A percentile compares a stretch with the other conserved stretches of the same genome.
phyloP scores from a whole-genome alignment of 2,329 filamentous ascomycete genomes.

The Phyllosticta capitalensis region DNA sequence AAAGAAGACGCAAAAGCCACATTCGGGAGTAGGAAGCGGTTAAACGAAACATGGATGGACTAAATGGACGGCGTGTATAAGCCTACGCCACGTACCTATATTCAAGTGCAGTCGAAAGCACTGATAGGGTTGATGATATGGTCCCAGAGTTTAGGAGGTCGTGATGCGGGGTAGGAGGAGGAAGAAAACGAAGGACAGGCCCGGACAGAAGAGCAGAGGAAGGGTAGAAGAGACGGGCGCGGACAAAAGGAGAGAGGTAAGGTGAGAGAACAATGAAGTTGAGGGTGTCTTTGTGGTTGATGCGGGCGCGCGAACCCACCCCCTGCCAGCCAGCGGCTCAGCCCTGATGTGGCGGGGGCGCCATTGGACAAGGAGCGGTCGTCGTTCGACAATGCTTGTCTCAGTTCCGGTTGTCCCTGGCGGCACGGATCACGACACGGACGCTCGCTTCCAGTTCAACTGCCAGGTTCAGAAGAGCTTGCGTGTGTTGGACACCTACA shows the following conservation, averaged over 20 bases:
- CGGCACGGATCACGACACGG: background rate
- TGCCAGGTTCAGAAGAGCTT: background rate
- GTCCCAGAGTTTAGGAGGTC: background rate
- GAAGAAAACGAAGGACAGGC: background rate
- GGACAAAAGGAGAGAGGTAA: background rate
- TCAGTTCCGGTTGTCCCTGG: background rate
- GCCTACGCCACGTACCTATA: background rate
- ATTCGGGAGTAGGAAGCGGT: background rate
- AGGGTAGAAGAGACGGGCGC: background rate
- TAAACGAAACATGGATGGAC: background rate
- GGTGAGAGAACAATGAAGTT: background rate
- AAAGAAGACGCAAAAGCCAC: background rate
- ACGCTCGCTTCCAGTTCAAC: background rate
- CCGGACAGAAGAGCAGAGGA: background rate
- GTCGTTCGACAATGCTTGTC: background rate
- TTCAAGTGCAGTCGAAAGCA: background rate
- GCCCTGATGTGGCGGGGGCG: background rate
- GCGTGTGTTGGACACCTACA: background rate
- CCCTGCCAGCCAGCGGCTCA: background rate
- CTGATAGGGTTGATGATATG: background rate
- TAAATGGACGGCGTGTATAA: background rate
- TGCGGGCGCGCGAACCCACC: background rate
- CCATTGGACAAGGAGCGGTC: background rate
- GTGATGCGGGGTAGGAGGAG: background rate
- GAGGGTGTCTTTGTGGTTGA: background rate